Base-by-base conservation (phyloP, 352 stramenopile genomes). In the Pythium oligandrum region DNA sequence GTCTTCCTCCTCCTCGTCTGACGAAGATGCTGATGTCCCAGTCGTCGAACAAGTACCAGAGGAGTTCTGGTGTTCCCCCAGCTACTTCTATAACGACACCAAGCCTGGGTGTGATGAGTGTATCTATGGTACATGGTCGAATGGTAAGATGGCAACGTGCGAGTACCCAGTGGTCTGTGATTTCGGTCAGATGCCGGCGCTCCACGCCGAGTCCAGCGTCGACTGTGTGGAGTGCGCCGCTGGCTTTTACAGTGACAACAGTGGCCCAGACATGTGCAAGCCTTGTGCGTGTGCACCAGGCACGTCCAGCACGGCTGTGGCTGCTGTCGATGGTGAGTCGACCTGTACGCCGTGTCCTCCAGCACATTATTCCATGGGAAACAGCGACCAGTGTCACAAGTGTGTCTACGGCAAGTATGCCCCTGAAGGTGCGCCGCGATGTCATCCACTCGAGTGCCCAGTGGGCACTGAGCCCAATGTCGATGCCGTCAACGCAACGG, bases 111-210 rank as follows among this genome's bases (percentile, higher is more conserved):
- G 69, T 39, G 55, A 52, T 30, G 69, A 78, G 44, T 78, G 69
- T 48, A 44, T 62, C 44, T 78, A 73, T 53, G 69, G 69, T 54
- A 78, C 66, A 40, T 78, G 65, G 66, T 78, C 69, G 35, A 65
- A 70, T 45, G 69, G 69, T 52, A 64, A 66, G 40, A 78, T 78
- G 69, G 56, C 49, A 35, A 64, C 5, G 40, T 78, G 69, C 49
- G 56, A 59, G 51, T 74, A 74, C 48, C 69, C 69, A 0, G 69
- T 78, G 26, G 45, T 48, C 17, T 78, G 69, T 40, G 42, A 31
- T 31, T 2, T 55, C 2, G 65, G 69, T 36, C 7, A 35, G 30
- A 72, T 73, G 65, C 65, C 66, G 10, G 38, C 37, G 40, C 55
- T 78, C 17, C 69, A 78, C 47, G 65, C 69, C 8, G 9, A 53